A percentile compares a stretch with the other conserved stretches of the same genome.
Evolutionary conservation across 768 basidiomycete species (phyloP).

Genomic region (Suillus placidus): DNA sequence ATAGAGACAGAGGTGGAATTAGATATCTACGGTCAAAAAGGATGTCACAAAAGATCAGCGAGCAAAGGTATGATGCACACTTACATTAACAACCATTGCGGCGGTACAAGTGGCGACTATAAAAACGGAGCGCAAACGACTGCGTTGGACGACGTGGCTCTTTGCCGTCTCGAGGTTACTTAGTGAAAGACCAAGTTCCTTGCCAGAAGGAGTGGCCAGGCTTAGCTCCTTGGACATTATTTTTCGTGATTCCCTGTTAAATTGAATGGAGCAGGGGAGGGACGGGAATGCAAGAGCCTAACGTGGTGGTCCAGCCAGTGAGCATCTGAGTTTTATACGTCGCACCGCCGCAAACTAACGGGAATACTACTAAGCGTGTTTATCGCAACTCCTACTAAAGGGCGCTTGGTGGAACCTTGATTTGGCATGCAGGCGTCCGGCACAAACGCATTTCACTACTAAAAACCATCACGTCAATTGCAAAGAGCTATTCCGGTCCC

Average conservation of each 20-base stretch:
- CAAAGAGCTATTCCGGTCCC: neutral
- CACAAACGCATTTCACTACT: conserved; percentile 7
- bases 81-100: conserved; percentile 41
- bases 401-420: neutral
- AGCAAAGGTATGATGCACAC: conserved; percentile 10
- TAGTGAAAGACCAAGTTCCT: conserved; percentile 15
- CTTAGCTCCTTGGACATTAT: conserved; percentile 14
- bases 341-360: neutral
- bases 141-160: conserved; percentile 14
- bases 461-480: neutral
- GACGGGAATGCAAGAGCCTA: conserved; percentile 3
- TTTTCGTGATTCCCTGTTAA: neutral
- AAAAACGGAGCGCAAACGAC: conserved; percentile 29
- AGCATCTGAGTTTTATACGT: conserved; percentile 23
- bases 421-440: neutral
- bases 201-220: conserved; percentile 10
- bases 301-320: neutral
- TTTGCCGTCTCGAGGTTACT: conserved; percentile 15
- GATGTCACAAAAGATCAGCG: neutral
- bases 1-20: conserved; percentile 50
- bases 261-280: neutral
- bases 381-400: neutral
- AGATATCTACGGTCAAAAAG: conserved; percentile 25
- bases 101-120: conserved; percentile 43
- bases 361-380: conserved; percentile 1